Base-by-base conservation (phyloP, 2,329 filamentous ascomycete species). In the Diaporthe vaccinii region DNA sequence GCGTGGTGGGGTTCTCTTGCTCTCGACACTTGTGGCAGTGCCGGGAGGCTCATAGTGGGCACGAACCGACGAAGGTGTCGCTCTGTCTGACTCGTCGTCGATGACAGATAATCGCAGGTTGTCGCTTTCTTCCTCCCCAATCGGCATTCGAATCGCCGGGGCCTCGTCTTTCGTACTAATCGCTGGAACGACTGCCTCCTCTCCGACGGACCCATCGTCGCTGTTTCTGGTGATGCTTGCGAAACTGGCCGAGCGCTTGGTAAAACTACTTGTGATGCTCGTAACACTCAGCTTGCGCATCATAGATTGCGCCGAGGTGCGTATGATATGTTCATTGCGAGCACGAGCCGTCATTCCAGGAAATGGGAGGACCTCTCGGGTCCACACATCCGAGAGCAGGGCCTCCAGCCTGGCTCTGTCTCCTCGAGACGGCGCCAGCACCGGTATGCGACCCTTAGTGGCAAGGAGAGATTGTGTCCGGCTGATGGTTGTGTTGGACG, bases 201-300 rank as follows among this genome's bases (percentile, higher is more conserved):
- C 75, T 34, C 71, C 73, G 49, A 25, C 53, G 51, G 80, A 79
- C 14, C 80, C 81, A 17, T 84, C 83, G 39, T 82, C 82, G 41
- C 78, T 76, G 69, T 78, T 80, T 62, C 79, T 82, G 72, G 78
- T 76, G 46, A 85, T 78, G 72, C 82, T 85, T 22, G 85, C 84
- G 61, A 88, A 79, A 78, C 92, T 94, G 53, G 87, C 88, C 1
- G 94, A 93, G 74, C 93, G 91, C 79, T 93, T 94, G 51, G 91
- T 90, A 81, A 97, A 96, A 65, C 93, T 93, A 78, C 90, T 93
- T 20, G 94, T 90, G 78, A 97, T 93, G 82, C 93, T 95, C 67
- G 93, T 93, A 80, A 95, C 93, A 83, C 94, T 98, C 77, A 98
- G 89, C 82, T 96, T 97, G 71, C 95, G 91, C 86, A 98, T 98